Percentiles rank a stretch among this genome's conserved stretches.
Evolutionary conservation across 139 green algal species (phyloP).

Genomic region (Tetraselmis striata): DNA sequence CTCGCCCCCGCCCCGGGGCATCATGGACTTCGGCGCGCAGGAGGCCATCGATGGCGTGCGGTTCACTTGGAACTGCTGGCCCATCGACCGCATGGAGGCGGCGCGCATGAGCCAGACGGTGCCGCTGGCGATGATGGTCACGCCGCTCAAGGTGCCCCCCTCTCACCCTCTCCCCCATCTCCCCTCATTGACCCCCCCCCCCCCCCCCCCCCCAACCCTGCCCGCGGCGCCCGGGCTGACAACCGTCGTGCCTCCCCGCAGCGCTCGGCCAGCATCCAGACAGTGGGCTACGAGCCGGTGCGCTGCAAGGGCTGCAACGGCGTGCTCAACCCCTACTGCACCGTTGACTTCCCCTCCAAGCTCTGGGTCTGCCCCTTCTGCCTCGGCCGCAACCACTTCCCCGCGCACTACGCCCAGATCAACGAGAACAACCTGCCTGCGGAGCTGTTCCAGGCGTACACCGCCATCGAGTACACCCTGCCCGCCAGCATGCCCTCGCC

Average conservation of each 20-base stretch:
- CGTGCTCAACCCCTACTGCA: conserved; percentile 51
- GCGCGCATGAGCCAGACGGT: conserved; percentile 5
- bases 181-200: no score
- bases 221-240: no score
- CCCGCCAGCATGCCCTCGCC: conserved; percentile 11
- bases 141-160: conserved; percentile 1
- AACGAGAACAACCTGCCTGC: conserved; percentile 46
- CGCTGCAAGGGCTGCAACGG: conserved; percentile 34
- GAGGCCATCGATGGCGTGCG: conserved; percentile 45
- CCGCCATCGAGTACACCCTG: conserved; percentile 41
- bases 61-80: conserved; percentile 59
- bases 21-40: conserved; percentile 24
- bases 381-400: conserved; percentile 39
- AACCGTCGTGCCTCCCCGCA: no score
- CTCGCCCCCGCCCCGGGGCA: no score
- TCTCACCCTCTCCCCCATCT: no score
- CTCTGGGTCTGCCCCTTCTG: conserved; percentile 58
- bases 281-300: conserved; percentile 25
- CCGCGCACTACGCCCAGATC: conserved; percentile 42
- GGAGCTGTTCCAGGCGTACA: conserved; percentile 51
- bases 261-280: conserved; percentile 11
- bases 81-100: conserved; percentile 43
- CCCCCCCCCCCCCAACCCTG: no score
- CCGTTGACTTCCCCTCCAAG: conserved; percentile 39
- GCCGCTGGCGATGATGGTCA: conserved; percentile 12